Percentiles rank a stretch among this genome's conserved stretches.
Evolutionary conservation across 371 early-diverging fungal genomes (phyloP).

Genomic region (Syncephalastrum sp.): DNA sequence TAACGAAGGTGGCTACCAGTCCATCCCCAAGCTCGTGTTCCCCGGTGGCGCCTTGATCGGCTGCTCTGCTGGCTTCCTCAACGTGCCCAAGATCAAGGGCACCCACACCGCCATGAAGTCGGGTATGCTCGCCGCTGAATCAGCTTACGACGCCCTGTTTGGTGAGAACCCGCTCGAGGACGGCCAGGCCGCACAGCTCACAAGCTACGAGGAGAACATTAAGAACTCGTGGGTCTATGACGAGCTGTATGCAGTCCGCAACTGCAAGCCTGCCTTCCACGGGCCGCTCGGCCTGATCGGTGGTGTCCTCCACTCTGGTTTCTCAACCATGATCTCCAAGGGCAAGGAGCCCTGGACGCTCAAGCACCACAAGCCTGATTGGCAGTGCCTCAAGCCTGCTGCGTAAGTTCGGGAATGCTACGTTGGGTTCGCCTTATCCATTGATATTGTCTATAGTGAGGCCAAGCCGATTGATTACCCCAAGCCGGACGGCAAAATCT

Average conservation of each 20-base stretch:
- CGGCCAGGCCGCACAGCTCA: slow-evolving; percentile 49
- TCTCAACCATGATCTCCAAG: slow-evolving; percentile 86
- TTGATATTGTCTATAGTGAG: slow-evolving; percentile 27
- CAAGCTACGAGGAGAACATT: slow-evolving; percentile 78
- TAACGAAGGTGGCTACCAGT: slow-evolving; percentile 95
- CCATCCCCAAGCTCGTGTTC: slow-evolving; percentile 92
- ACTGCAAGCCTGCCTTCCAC: slow-evolving; percentile 94
- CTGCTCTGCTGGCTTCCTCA: slow-evolving; percentile 95
- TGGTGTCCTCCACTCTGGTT: slow-evolving; percentile 85
- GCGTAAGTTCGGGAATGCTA: slow-evolving; percentile 28
- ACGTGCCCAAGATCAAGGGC: slow-evolving; percentile 98
- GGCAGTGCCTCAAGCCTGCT: slow-evolving; percentile 74
- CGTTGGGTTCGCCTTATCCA: neutral
- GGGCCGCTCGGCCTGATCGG: slow-evolving; percentile 84
- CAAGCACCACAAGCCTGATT: slow-evolving; percentile 85
- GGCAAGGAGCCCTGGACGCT: slow-evolving; percentile 95
- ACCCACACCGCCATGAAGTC: slow-evolving; percentile 98
- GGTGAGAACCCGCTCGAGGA: slow-evolving; percentile 31
- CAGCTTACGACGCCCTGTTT: slow-evolving; percentile 71
- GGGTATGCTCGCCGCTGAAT: slow-evolving; percentile 90
- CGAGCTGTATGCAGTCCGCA: slow-evolving; percentile 91
- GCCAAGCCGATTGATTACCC: slow-evolving; percentile 93
- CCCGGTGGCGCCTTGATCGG: slow-evolving; percentile 98
- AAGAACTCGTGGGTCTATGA: slow-evolving; percentile 91
- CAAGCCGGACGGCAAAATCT: slow-evolving; percentile 94